phyloP scores from a whole-genome alignment of 495 filamentous ascomycete species.

The Neurospora sp. region DNA sequence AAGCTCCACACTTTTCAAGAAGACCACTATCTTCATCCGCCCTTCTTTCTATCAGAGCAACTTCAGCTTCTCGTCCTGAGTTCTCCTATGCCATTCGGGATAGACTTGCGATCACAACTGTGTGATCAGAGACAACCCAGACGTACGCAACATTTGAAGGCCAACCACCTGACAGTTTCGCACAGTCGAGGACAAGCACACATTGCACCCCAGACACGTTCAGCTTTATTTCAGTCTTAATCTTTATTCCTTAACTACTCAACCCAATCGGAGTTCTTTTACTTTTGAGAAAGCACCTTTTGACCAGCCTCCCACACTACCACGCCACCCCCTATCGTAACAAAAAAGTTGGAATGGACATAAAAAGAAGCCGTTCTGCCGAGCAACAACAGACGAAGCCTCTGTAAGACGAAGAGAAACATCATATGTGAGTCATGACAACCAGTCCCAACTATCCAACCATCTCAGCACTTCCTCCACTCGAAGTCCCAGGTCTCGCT shows the following conservation, averaged over 20 bases:
- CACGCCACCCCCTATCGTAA: not conserved
- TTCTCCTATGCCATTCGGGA: not conserved
- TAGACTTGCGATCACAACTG: not conserved
- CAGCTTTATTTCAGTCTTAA: not conserved
- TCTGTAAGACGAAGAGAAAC: not conserved
- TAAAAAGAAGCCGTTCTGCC: not conserved
- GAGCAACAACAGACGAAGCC: not conserved
- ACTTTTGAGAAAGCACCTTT: not conserved
- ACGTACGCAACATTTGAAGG: not conserved
- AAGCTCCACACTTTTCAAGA: not conserved
- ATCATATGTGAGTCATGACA: not conserved
- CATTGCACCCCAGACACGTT: not conserved
- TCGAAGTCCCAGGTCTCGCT: slow-evolving; percentile 32
- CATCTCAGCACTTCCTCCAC: slow-evolving; percentile 32
- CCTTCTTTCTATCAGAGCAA: not conserved
- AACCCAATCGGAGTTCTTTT: not conserved
- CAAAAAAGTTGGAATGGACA: not conserved
- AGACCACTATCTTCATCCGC: not conserved
- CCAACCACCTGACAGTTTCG: not conserved
- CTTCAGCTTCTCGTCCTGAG: not conserved
- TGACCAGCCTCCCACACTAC: not conserved
- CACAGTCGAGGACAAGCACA: not conserved
- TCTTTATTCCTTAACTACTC: not conserved
- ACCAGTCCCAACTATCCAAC: no score
- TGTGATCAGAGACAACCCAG: not conserved